Conservation (phyloP, 257 asterid species). For the Hygrophila difformis region DNA sequence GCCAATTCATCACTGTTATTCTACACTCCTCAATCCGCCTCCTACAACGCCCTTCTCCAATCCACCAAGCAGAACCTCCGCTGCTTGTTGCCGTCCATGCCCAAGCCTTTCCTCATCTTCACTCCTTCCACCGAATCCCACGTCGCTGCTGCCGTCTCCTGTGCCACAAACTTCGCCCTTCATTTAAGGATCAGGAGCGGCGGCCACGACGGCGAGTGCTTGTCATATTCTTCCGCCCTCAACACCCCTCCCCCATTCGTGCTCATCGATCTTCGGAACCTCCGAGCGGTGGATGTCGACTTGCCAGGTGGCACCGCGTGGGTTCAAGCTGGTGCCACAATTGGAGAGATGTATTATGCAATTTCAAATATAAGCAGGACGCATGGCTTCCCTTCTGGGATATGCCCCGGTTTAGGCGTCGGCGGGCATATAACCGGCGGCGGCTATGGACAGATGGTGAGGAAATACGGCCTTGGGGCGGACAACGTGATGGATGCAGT, state of each 20-base stretch:
- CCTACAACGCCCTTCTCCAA: constrained; percentile 1
- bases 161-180: constrained; percentile 2
- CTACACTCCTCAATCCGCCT: constrained; percentile 10
- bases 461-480: constrained; percentile 20
- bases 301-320: constrained; percentile 8
- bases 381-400: constrained; percentile 17
- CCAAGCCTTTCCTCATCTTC: constrained; percentile 16
- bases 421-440: constrained; percentile 24
- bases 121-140: constrained; percentile 14
- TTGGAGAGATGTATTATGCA: constrained; percentile 17
- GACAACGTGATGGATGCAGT: constrained; percentile 20
- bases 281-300: constrained; percentile 10
- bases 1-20: constrained; percentile 1
- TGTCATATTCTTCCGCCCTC: constrained; percentile 12
- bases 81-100: constrained; percentile 12
- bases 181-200: constrained; percentile 15
- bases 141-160: constrained; percentile 9
- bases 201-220: constrained; percentile 17
- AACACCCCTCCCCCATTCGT: constrained; percentile 8
- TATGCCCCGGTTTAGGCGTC: constrained; percentile 14
- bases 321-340: constrained; percentile 18
- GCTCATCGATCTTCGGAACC: constrained; percentile 10
- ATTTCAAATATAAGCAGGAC: constrained; percentile 9
- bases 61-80: constrained; percentile 16
- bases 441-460: constrained; percentile 18